These are phyloP conservation scores for Penicillium vulpinum DNA, from an alignment of 2,329 filamentous ascomycete species.

Conservation along the genomic window DNA sequence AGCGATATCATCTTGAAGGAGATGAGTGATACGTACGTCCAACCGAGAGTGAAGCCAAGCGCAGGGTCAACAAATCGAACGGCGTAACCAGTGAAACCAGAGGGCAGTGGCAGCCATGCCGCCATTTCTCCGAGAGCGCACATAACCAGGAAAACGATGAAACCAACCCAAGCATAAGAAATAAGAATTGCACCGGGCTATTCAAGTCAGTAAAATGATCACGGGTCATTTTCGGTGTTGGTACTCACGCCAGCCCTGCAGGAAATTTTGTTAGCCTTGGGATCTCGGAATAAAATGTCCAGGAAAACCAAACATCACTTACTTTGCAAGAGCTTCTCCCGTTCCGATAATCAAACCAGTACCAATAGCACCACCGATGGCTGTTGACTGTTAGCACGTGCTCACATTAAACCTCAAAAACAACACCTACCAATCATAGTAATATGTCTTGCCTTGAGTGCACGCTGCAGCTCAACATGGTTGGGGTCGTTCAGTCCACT, in stretches of 20 bases:
- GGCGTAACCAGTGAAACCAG: constrained; percentile 80
- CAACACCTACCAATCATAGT: constrained; percentile 43
- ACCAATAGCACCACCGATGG: constrained; percentile 47
- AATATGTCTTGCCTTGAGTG: constrained; percentile 43
- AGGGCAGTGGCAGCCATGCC: constrained; percentile 73
- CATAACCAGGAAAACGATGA: constrained; percentile 78
- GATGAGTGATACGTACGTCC: constrained; percentile 52
- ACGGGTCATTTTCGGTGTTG: not conserved
- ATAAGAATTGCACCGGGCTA: constrained; percentile 46
- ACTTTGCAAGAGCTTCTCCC: constrained; percentile 41
- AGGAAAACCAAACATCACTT: constrained; percentile 13
- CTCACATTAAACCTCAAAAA: not conserved
- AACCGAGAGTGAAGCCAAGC: constrained; percentile 76
- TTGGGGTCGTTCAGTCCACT: constrained; percentile 26
- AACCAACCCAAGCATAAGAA: constrained; percentile 46
- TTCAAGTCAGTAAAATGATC: constrained; percentile 6
- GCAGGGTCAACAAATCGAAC: constrained; percentile 77
- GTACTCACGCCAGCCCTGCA: constrained; percentile 40
- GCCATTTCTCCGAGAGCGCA: constrained; percentile 81
- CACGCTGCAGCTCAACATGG: constrained; percentile 42
- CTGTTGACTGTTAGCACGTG: constrained; percentile 21
- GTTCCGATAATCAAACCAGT: constrained; percentile 46
- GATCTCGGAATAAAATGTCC: not conserved
- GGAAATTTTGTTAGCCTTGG: constrained; percentile 13
- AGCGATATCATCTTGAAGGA: not conserved